phyloP scores from a whole-genome alignment of 129 eudicot species.

The Centaurea solstitialis region DNA sequence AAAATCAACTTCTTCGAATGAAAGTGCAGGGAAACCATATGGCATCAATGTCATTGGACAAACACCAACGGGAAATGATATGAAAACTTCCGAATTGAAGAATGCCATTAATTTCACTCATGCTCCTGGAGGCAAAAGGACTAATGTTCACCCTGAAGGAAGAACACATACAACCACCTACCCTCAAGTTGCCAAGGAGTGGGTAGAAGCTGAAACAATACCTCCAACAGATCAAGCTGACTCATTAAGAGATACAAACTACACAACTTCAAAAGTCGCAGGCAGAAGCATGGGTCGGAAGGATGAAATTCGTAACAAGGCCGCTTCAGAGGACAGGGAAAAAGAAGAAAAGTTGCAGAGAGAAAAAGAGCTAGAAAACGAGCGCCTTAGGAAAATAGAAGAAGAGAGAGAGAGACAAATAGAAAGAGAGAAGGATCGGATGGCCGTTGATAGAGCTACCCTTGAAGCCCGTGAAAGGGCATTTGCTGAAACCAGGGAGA shows the following conservation, averaged over 20 bases:
- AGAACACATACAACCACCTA: constrained; percentile 22
- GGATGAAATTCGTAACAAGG: constrained; percentile 19
- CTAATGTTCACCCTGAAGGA: constrained; percentile 24
- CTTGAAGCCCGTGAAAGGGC: constrained; percentile 86
- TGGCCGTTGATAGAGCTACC: constrained; percentile 76
- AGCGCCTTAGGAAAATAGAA: constrained; percentile 56
- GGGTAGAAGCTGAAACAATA: constrained; percentile 31
- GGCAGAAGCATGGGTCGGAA: constrained; percentile 32
- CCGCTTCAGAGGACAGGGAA: constrained; percentile 28
- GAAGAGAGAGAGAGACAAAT: constrained; percentile 94
- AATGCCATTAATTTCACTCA: constrained; percentile 10
- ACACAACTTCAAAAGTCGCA: constrained; percentile 19
- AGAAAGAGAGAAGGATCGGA: constrained; percentile 94
- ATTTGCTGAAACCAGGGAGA: constrained; percentile 69
- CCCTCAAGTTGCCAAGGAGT: constrained; percentile 33
- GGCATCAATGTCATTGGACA: constrained; percentile 30
- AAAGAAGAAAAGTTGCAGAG: constrained; percentile 44
- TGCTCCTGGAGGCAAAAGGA: constrained; percentile 24
- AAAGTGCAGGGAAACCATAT: constrained; percentile 14
- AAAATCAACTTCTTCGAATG: constrained; percentile 16
- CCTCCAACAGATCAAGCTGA: constrained; percentile 28
- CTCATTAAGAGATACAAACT: constrained; percentile 14
- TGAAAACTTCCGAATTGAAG: constrained; percentile 24
- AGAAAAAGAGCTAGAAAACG: constrained; percentile 60
- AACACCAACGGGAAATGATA: constrained; percentile 17